Percentiles rank a stretch among this genome's conserved stretches.
These are phyloP conservation scores for Chaetothyriales sp. DNA, from an alignment of 2,329 filamentous ascomycete species.

Conservation along the genomic window DNA sequence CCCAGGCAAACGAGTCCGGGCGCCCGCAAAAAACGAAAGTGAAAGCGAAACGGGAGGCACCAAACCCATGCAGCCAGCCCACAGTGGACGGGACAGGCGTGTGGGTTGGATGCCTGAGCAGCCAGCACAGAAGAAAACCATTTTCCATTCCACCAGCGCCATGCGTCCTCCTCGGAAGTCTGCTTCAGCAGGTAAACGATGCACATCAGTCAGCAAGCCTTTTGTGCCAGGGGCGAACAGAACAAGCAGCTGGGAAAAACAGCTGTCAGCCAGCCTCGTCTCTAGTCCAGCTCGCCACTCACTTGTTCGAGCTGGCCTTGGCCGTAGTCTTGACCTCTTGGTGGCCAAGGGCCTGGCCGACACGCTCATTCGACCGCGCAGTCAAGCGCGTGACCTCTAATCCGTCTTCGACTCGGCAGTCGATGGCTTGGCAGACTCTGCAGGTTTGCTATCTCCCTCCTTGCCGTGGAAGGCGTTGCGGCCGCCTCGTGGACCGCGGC, in stretches of 20 bases:
- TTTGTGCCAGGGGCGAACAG: neutral
- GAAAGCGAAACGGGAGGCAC: neutral
- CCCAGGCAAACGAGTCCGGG: neutral
- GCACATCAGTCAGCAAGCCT: neutral
- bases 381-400: neutral
- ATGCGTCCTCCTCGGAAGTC: neutral
- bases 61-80: neutral
- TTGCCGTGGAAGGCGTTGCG: slow-evolving; percentile 46
- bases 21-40: neutral
- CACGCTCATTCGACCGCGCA: neutral
- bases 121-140: neutral
- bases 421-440: slow-evolving; percentile 14
- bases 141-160: neutral
- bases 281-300: neutral
- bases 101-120: neutral
- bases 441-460: slow-evolving; percentile 27
- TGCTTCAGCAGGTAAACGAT: neutral
- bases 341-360: neutral
- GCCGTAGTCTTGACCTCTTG: neutral
- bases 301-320: neutral
- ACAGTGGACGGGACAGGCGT: no score
- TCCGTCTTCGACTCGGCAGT: slow-evolving; percentile 15
- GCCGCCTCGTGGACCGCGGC: slow-evolving; percentile 40
- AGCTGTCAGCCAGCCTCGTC: neutral
- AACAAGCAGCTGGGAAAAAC: neutral